Conservation (phyloP, 495 filamentous ascomycete species). For the Penicillium coprophilum region DNA sequence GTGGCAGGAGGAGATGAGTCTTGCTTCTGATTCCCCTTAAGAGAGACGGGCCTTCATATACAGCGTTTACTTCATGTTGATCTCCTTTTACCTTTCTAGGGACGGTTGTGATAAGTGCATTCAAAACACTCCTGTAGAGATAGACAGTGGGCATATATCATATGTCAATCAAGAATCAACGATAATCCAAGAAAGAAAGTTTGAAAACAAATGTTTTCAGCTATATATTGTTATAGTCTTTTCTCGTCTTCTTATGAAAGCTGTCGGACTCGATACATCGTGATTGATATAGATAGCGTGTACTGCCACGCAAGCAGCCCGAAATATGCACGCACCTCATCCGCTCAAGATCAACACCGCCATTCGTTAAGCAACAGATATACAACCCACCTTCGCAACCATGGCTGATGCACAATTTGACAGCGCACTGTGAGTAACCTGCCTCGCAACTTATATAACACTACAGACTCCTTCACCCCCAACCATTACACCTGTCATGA, state of each 20-base stretch:
- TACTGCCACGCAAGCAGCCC: slow-evolving; percentile 25
- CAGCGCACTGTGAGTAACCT: slow-evolving; percentile 58
- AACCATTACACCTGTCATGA: slow-evolving; percentile 6
- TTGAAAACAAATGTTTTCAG: not conserved
- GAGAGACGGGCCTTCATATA: not conserved
- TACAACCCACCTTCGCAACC: slow-evolving; percentile 25
- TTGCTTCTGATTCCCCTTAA: not conserved
- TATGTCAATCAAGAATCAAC: not conserved
- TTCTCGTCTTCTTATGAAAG: not conserved
- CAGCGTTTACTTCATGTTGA: not conserved
- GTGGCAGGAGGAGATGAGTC: slow-evolving; percentile 67
- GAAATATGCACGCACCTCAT: slow-evolving; percentile 41
- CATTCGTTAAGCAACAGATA: slow-evolving; percentile 21
- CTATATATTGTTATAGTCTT: not conserved
- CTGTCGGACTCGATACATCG: not conserved
- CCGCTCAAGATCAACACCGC: slow-evolving; percentile 30
- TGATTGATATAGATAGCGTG: not conserved
- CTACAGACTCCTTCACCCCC: not conserved
- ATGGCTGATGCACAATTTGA: slow-evolving; percentile 61
- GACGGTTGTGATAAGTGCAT: not conserved
- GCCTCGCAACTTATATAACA: not conserved
- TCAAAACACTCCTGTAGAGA: not conserved
- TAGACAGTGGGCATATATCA: not conserved
- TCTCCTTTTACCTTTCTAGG: not conserved
- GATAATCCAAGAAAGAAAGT: not conserved